phyloP scores from a whole-genome alignment of 257 asterid genomes.

The Scutellaria baicalensis region DNA sequence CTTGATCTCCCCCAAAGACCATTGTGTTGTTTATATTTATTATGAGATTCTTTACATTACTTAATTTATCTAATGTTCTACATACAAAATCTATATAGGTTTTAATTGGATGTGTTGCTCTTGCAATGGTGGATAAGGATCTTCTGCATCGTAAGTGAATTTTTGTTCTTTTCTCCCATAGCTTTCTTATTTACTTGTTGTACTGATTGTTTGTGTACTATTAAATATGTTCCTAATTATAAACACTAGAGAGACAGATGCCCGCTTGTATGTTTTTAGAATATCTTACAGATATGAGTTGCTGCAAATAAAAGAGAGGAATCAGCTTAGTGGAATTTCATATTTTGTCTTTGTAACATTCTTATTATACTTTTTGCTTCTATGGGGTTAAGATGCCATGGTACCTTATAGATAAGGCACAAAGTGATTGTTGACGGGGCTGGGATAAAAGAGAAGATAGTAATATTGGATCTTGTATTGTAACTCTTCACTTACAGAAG shows the following conservation, averaged over 20 bases:
- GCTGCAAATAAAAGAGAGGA: neutral
- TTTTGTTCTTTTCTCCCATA: neutral
- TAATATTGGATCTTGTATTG: neutral
- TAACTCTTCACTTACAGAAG: neutral
- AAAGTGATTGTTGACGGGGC: neutral
- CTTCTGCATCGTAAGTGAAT: conserved; percentile 72
- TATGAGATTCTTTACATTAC: neutral
- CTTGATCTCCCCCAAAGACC: neutral
- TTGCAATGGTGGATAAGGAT: conserved; percentile 86
- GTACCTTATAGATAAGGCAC: neutral
- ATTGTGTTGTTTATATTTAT: neutral
- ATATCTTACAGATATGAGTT: neutral
- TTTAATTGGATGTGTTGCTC: conserved; percentile 75
- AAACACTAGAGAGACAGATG: neutral
- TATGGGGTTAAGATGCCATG: neutral
- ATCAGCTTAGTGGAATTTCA: neutral
- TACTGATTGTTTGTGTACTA: neutral
- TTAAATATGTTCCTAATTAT: neutral
- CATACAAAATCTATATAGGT: conserved; percentile 36
- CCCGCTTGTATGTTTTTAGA: neutral
- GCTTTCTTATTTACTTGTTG: neutral
- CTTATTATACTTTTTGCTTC: neutral
- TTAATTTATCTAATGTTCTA: neutral
- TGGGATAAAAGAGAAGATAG: neutral
- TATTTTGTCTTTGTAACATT: neutral